These are phyloP conservation scores for Cercospora nicotianae DNA, from an alignment of 2,329 filamentous ascomycete species.

Conservation along the genomic window DNA sequence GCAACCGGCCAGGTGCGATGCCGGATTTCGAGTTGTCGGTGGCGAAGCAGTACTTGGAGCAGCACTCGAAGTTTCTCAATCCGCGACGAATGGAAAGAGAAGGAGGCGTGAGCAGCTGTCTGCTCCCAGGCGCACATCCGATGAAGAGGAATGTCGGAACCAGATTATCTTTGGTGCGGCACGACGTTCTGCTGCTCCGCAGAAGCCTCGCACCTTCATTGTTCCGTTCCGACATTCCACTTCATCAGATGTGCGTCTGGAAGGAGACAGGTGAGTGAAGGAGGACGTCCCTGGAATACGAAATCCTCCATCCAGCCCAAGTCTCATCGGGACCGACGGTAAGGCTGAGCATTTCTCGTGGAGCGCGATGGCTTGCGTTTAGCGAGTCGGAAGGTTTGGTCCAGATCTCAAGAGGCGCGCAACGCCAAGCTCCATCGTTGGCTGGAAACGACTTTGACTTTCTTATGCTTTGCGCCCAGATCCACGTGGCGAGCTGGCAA, in stretches of 20 bases:
- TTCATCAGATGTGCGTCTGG: too few species aligned
- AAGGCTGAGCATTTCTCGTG: background rate
- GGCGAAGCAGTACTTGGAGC: background rate
- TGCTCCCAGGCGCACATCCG: background rate
- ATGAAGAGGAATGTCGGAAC: background rate
- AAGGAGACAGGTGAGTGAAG: too few species aligned
- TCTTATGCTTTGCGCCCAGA: background rate
- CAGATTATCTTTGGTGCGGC: background rate
- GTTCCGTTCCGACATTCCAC: too few species aligned
- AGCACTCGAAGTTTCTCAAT: background rate
- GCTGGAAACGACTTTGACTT: background rate
- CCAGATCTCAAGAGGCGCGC: background rate
- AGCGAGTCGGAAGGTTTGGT: background rate
- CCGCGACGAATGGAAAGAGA: background rate
- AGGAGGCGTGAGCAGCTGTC: background rate
- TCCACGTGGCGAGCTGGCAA: background rate
- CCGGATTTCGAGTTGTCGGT: background rate
- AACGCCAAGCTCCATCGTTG: background rate
- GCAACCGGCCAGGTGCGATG: background rate
- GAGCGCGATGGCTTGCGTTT: background rate
- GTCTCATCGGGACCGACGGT: background rate
- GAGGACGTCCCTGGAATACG: too few species aligned
- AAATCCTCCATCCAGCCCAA: background rate
- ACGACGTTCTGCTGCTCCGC: background rate
- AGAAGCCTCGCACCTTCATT: background rate